Percentiles rank a stretch among this genome's conserved stretches.
Evolutionary conservation across 371 early-diverging fungal species (phyloP).

Genomic region (Circinella minor): DNA sequence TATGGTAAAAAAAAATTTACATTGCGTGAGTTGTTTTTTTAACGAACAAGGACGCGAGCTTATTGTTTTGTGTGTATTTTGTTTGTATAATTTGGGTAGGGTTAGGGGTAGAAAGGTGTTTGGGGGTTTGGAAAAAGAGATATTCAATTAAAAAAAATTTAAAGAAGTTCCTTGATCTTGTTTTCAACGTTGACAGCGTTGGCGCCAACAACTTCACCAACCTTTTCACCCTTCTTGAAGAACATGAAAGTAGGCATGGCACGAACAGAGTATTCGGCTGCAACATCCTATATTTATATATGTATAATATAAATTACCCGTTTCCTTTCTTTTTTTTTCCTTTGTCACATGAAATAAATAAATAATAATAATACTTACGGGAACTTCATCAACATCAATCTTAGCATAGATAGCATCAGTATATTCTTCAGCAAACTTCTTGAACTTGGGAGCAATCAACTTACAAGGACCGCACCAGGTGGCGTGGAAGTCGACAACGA

Average conservation of each 20-base stretch:
- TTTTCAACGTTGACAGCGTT: slow-evolving; percentile 37
- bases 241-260: slow-evolving; percentile 95
- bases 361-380: slow-evolving; percentile 37
- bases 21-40: too few species aligned
- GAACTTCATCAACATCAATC: slow-evolving; percentile 81
- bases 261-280: slow-evolving; percentile 65
- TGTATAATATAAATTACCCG: background rate
- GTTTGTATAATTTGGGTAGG: too few species aligned
- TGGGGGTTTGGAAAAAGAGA: background rate
- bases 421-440: slow-evolving; percentile 56
- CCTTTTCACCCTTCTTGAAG: slow-evolving; percentile 74
- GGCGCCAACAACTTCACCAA: slow-evolving; percentile 79
- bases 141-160: background rate
- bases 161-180: slow-evolving; percentile 18
- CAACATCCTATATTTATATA: slow-evolving; percentile 60
- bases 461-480: slow-evolving; percentile 90
- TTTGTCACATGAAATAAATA: background rate
- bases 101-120: too few species aligned
- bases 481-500: slow-evolving; percentile 72
- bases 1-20: slow-evolving; percentile 1
- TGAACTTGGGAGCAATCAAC: slow-evolving; percentile 79
- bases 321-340: background rate
- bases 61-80: too few species aligned
- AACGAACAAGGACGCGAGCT: too few species aligned
- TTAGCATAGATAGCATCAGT: slow-evolving; percentile 74